phyloP scores from a whole-genome alignment of 225 moss, liverwort and hornwort species.

The Neckera pumila region DNA sequence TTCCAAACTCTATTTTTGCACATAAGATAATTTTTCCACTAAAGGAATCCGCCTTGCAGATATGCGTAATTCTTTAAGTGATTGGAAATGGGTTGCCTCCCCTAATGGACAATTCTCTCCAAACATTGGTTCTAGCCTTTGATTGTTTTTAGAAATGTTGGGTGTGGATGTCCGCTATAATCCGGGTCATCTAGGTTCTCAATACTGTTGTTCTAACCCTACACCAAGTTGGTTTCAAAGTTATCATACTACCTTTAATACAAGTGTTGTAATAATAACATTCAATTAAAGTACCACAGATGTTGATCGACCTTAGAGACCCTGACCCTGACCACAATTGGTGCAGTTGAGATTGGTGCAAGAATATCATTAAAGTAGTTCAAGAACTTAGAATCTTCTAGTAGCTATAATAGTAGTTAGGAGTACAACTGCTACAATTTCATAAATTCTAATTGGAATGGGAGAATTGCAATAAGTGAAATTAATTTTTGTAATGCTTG shows the following conservation, averaged over 20 bases:
- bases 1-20: too few relatives aligned
- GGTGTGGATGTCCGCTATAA: rapidly evolving
- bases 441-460: rapidly evolving
- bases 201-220: neutral
- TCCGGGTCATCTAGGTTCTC: rapidly evolving
- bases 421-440: neutral
- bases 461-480: neutral
- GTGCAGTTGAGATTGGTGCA: neutral
- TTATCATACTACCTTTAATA: neutral
- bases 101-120: rapidly evolving
- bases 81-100: too few relatives aligned
- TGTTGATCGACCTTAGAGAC: neutral
- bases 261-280: neutral
- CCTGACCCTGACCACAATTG: too few relatives aligned
- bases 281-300: neutral
- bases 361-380: neutral
- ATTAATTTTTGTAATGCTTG: too few relatives aligned
- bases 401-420: neutral
- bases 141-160: neutral
- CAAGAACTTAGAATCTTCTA: rapidly evolving
- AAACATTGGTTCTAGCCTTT: neutral
- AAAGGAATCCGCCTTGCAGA: too few relatives aligned
- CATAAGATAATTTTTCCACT: too few relatives aligned
- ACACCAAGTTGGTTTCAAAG: neutral
- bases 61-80: too few relatives aligned